phyloP scores from a whole-genome alignment of 345 rosid genomes.

The Microthlaspi erraticum region DNA sequence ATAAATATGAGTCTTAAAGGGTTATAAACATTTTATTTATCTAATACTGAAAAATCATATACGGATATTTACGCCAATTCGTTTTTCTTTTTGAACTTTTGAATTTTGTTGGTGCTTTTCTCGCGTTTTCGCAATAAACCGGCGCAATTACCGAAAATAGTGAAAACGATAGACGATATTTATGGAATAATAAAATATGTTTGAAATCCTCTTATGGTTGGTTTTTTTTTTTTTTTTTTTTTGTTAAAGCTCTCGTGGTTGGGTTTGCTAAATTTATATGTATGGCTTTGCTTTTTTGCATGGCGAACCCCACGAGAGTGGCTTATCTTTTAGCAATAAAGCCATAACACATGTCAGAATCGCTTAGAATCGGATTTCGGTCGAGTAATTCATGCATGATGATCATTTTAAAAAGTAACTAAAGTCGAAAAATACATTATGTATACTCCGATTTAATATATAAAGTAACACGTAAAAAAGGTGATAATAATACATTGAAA shows the following conservation, averaged over 20 bases:
- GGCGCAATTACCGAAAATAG: too few species aligned
- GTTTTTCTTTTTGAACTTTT: too few species aligned
- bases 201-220: neutral
- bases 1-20: too few species aligned
- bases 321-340: constrained; percentile 9
- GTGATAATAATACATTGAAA: constrained; percentile 14
- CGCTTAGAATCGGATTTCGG: neutral
- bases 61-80: too few species aligned
- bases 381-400: neutral
- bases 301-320: constrained; percentile 28
- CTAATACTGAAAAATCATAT: too few species aligned
- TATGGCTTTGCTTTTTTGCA: constrained; percentile 20
- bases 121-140: too few species aligned
- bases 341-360: constrained; percentile 24
- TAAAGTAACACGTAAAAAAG: constrained; percentile 12
- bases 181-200: neutral
- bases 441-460: neutral
- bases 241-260: too few species aligned
- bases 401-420: neutral
- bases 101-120: too few species aligned
- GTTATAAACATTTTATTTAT: too few species aligned
- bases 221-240: too few species aligned
- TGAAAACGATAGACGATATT: neutral
- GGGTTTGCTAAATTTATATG: constrained; percentile 4
- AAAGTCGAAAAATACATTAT: constrained; percentile 17